A percentile compares a stretch with the other conserved stretches of the same genome.
Evolutionary conservation across 2,329 filamentous ascomycete species (phyloP).

Genomic region (Epichloe hybrida): DNA sequence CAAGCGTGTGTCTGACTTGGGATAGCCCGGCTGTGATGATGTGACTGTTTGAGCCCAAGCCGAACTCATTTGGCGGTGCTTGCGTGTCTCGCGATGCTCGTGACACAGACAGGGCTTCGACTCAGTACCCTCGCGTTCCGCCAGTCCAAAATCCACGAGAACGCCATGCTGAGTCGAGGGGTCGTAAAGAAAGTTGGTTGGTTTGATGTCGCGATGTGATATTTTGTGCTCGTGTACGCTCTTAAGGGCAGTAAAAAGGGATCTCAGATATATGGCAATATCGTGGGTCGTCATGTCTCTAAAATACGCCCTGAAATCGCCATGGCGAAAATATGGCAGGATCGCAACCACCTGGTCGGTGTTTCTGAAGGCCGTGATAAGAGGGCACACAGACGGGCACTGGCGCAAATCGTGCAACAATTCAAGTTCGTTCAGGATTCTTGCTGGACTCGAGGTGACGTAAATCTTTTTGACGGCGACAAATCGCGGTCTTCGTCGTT

Average conservation of each 20-base stretch:
- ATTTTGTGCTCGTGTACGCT: conserved; percentile 77
- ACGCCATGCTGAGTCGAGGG: conserved; percentile 69
- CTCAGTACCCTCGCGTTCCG: conserved; percentile 69
- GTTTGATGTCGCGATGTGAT: conserved; percentile 91
- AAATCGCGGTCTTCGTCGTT: conserved; percentile 44
- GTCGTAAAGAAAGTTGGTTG: conserved; percentile 94
- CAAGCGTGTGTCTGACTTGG: conserved; percentile 77
- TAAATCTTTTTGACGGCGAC: conserved; percentile 99
- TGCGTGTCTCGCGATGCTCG: conserved; percentile 48
- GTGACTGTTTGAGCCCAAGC: conserved; percentile 38
- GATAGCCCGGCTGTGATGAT: conserved; percentile 53
- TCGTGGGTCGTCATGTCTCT: conserved; percentile 75
- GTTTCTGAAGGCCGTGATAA: conserved; percentile 92
- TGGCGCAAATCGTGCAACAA: conserved; percentile 76
- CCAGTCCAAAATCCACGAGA: conserved; percentile 96
- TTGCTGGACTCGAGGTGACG: conserved; percentile 84
- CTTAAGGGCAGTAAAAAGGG: conserved; percentile 76
- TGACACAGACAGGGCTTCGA: conserved; percentile 73
- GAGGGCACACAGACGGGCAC: conserved; percentile 75
- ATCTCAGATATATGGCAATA: conserved; percentile 80
- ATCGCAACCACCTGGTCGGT: conserved; percentile 92
- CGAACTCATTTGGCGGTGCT: conserved; percentile 43
- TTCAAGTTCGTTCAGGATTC: conserved; percentile 93
- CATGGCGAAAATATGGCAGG: conserved; percentile 88
- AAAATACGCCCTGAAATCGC: conserved; percentile 91